Base-by-base conservation (phyloP, 345 rosid species). In the Cochlearia excelsa region DNA sequence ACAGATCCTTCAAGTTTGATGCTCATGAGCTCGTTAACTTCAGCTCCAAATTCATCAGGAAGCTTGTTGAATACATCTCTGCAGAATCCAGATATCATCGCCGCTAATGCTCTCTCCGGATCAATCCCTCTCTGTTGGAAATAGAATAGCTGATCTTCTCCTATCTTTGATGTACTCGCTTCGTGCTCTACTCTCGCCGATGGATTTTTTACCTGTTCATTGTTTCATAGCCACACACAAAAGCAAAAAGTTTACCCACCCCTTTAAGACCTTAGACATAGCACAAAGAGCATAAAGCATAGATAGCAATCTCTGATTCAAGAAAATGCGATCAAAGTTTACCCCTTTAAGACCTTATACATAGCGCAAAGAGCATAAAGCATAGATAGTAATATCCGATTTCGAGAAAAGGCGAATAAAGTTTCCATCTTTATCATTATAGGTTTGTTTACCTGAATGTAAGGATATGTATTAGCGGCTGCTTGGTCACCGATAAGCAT, bases 391-490 rank as follows among this genome's bases (percentile, higher is more conserved):
- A 2, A 26, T 6, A n/a, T 26, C 31, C 9, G 35, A 49, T 10
- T 49, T 10, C 58, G 31, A 54, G 29, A 37, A 29, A 46, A 10
- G 4, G 23, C 1, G 33, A 35, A 10, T 2, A 23, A 30, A 3
- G 30, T 43, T 41, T 28, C 5, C 10, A 40, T 16, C 43, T 11
- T 51, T 11, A 54, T 48, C 31, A 30, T 30, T 16, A 16, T 16
- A 16, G 7, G 2, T 9, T 23, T 61, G 26, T 4, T n/a, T 52
- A 76, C 86, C 98, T 93, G 99, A 73, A 93, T 93, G 64, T 93
- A 93, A 11, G 99, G 99, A 75, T 93, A 93, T 54, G 99, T 93
- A 74, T 89, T 93, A 54, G 97, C 97, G 57, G 94, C 97, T 11
- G 94, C 99, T 43, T 54, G 78, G 46, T 93, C 99, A 35, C 97